phyloP scores from a whole-genome alignment of 1,284 basidiomycete genomes.

The Cystobasidium sp. region DNA sequence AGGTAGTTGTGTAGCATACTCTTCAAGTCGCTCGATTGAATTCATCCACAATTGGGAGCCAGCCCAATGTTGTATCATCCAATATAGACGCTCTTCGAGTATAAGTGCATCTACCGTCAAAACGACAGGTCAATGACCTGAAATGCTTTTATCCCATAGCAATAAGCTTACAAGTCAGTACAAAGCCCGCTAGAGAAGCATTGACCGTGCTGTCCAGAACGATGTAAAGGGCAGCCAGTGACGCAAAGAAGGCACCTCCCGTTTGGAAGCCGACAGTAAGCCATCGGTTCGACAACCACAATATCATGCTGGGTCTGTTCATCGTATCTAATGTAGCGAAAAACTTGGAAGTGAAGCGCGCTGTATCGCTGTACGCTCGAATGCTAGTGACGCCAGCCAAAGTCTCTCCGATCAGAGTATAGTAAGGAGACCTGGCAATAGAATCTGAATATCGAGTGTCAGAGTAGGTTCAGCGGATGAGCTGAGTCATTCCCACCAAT shows the following conservation, averaged over 20 bases:
- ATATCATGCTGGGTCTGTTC: conserved; percentile 55
- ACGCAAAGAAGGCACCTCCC: conserved; percentile 59
- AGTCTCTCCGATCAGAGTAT: conserved; percentile 55
- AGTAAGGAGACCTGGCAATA: conserved; percentile 56
- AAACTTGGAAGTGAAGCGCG: conserved; percentile 59
- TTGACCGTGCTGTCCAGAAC: conserved; percentile 56
- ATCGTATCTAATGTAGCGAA: conserved; percentile 60
- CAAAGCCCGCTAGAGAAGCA: conserved; percentile 56
- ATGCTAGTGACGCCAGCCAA: conserved; percentile 61
- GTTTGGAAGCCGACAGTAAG: conserved; percentile 60
- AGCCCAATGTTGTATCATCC: conserved; percentile 60
- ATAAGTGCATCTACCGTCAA: conserved; percentile 1
- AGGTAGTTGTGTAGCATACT: conserved; percentile 55
- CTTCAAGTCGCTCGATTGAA: conserved; percentile 61
- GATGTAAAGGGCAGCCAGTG: conserved; percentile 59
- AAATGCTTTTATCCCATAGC: neutral
- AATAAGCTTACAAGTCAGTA: conserved; percentile 62
- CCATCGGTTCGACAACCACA: conserved; percentile 48
- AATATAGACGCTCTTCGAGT: conserved; percentile 55
- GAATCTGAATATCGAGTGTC: conserved; percentile 48
- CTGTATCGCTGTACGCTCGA: conserved; percentile 61
- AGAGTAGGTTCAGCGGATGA: neutral
- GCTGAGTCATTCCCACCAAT: conserved; percentile 32
- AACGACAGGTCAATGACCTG: neutral
- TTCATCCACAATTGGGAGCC: conserved; percentile 60